A percentile compares a stretch with the other conserved stretches of the same genome.
These are phyloP conservation scores for Pichia nanzhaoensis DNA, from an alignment of 805 yeast species.

Conservation along the genomic window DNA sequence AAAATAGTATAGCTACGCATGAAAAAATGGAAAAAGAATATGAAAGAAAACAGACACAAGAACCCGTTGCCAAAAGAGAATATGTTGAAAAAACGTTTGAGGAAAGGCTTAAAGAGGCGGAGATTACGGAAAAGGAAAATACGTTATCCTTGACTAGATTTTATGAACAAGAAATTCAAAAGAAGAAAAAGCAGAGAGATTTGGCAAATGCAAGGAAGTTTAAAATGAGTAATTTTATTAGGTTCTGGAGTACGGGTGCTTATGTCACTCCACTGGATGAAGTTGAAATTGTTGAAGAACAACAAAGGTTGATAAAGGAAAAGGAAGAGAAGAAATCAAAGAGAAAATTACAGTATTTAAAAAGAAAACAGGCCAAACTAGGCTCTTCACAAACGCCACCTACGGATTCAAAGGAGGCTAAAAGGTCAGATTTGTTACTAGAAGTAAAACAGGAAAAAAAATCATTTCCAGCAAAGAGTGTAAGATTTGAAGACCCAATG, in stretches of 20 bases:
- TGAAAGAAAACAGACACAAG: slow-evolving; percentile 36
- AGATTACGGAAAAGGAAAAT: slow-evolving; percentile 77
- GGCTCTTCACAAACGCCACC: neutral
- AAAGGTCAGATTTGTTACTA: too few relatives aligned
- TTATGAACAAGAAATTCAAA: slow-evolving; percentile 76
- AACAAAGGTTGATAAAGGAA: slow-evolving; percentile 31
- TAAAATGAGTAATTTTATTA: slow-evolving; percentile 52
- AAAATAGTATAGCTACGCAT: slow-evolving; percentile 69
- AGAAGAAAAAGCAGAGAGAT: slow-evolving; percentile 72
- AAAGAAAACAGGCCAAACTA: slow-evolving; percentile 14
- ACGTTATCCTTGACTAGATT: slow-evolving; percentile 65
- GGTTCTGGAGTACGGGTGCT: slow-evolving; percentile 42
- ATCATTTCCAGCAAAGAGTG: neutral
- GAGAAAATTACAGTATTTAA: slow-evolving; percentile 18
- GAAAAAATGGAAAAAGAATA: slow-evolving; percentile 66
- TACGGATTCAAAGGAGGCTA: too few relatives aligned
- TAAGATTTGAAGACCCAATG: neutral
- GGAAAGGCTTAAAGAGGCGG: slow-evolving; percentile 73
- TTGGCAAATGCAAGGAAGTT: slow-evolving; percentile 59
- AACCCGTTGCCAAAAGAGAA: slow-evolving; percentile 30
- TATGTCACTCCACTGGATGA: slow-evolving; percentile 61
- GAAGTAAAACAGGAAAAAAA: too few relatives aligned
- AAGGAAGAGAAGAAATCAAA: slow-evolving; percentile 34
- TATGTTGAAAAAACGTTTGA: slow-evolving; percentile 54
- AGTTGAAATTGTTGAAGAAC: slow-evolving; percentile 37